Conservation (phyloP, 1,284 basidiomycete species). For the Blastosporella zonata region DNA sequence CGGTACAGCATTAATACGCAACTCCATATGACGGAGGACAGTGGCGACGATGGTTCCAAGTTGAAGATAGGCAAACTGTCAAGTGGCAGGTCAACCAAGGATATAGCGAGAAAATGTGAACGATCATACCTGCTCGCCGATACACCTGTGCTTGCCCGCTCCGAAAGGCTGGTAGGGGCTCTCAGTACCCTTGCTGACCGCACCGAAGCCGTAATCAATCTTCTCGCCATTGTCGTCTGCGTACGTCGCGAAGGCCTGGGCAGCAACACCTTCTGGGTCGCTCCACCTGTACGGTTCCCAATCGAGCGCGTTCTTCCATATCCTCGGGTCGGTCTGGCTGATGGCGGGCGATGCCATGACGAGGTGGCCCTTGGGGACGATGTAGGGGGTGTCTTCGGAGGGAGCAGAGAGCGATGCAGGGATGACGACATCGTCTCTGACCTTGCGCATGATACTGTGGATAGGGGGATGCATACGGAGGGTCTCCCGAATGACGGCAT, state of each 20-base stretch:
- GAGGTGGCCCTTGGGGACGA: conserved; percentile 90
- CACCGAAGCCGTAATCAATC: conserved; percentile 95
- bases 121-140: conserved; percentile 79
- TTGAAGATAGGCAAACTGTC: conserved; percentile 92
- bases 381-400: conserved; percentile 65
- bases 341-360: conserved; percentile 91
- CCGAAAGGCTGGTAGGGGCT: conserved; percentile 94
- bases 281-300: conserved; percentile 90
- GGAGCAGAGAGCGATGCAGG: conserved; percentile 81
- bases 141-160: conserved; percentile 92
- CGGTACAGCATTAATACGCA: conserved; percentile 75
- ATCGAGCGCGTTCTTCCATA: conserved; percentile 74
- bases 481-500: conserved; percentile 91
- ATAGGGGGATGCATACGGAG: conserved; percentile 92
- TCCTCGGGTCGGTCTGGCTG: conserved; percentile 80
- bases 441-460: conserved; percentile 89
- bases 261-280: conserved; percentile 74
- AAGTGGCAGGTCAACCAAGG: conserved; percentile 8
- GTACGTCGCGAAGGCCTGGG: conserved; percentile 73
- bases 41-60: conserved; percentile 83
- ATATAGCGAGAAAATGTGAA: neutral
- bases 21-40: conserved; percentile 74
- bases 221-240: conserved; percentile 78
- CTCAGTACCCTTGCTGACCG: conserved; percentile 89
- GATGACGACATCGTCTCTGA: conserved; percentile 81